Evolutionary conservation across 2,329 filamentous ascomycete species (phyloP).

Genomic region (Trichoderma afroharzianum): DNA sequence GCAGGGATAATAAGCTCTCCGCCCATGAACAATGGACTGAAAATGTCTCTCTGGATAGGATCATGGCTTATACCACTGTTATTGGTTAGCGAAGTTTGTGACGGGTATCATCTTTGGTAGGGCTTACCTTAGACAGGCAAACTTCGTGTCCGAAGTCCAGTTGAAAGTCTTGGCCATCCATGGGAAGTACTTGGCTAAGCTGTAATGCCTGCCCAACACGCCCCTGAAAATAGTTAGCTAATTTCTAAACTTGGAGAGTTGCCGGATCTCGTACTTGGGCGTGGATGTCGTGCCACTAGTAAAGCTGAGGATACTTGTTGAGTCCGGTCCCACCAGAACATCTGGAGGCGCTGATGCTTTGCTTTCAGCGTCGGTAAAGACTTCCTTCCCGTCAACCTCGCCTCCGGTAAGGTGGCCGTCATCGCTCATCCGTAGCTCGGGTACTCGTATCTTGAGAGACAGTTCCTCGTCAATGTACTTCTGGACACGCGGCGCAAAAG

Average conservation of each 20-base stretch:
- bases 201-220: slow-evolving; percentile 83
- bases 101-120: neutral
- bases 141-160: neutral
- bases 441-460: slow-evolving; percentile 68
- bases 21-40: slow-evolving; percentile 85
- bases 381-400: slow-evolving; percentile 59
- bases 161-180: slow-evolving; percentile 68
- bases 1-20: slow-evolving; percentile 75
- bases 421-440: slow-evolving; percentile 66
- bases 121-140: slow-evolving; percentile 5
- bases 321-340: slow-evolving; percentile 63
- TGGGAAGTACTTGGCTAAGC: slow-evolving; percentile 78
- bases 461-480: slow-evolving; percentile 72
- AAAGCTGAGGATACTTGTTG: slow-evolving; percentile 51
- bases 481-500: slow-evolving; percentile 44
- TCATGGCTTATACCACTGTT: slow-evolving; percentile 61
- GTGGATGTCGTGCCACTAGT: slow-evolving; percentile 44
- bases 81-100: slow-evolving; percentile 19
- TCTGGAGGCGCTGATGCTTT: slow-evolving; percentile 58
- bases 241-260: slow-evolving; percentile 35
- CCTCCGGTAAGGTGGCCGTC: slow-evolving; percentile 73
- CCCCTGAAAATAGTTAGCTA: slow-evolving; percentile 38
- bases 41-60: slow-evolving; percentile 67
- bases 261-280: slow-evolving; percentile 50
- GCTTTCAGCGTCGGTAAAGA: slow-evolving; percentile 53